Base-by-base conservation (phyloP, 2,329 filamentous ascomycete genomes). In the Pseudocercospora pini-densiflorae region DNA sequence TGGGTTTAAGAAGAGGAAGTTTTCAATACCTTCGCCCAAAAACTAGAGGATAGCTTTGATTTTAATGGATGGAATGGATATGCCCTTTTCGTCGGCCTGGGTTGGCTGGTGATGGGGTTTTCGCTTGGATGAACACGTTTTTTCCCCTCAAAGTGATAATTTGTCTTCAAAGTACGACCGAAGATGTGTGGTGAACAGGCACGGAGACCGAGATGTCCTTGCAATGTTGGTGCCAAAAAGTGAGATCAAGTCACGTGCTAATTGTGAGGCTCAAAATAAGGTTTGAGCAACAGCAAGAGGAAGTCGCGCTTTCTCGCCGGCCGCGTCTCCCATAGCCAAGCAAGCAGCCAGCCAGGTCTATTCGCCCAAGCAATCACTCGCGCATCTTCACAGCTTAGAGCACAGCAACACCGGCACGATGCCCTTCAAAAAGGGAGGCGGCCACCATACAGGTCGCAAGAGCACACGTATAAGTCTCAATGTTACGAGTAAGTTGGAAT, bases 401-500 rank as follows among this genome's bases (percentile, higher is more conserved):
- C 24, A 54, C 21, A 27, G 51, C 27, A n/a, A 54, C 51, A 16
- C 16, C 53, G 45, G 55, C 64, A 23, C 61, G 29, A 75, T 75
- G 73, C 72, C 72, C 29, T 75, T 75, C 67, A 75, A 73, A 59
- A 73, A 73, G 49, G 72, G 72, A 40, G 67, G 67, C 40, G 67
- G 64, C 57, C 66, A 69, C 58, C 68, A 72, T 49, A 71, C 70
- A 31, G 54, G 73, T 57, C 69, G 69, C 59, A 70, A 69, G 62
- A 68, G 70, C 58, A 71, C 72, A 47, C 67, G 70, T 49, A 66
- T 69, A 24, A 68, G 68, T 19, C 60, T 73, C 14, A 67, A 61
- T 55, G 66, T 63, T 5, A 71, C 51, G 24, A 63, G 70, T 72
- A 65, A 43, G 65, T 14, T 40, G 36, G 36, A 40, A 40, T 40